Evolutionary conservation across 495 filamentous ascomycete genomes (phyloP), one percentile per base, ranked within the genome.

Genomic region (Xylaria longipes): DNA sequence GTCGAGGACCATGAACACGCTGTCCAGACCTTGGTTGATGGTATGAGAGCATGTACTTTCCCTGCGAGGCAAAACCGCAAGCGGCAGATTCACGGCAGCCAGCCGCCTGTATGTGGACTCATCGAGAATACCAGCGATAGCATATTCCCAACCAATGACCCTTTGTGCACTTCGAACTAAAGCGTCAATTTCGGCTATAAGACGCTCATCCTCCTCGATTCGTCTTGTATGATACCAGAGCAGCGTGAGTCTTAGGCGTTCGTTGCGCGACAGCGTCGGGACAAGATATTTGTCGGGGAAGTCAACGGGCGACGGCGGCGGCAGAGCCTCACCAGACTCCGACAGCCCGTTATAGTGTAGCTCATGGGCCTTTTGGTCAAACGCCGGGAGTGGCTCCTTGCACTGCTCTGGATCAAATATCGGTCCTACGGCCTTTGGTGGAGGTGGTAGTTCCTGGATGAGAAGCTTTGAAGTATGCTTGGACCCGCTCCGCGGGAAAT

Each of bases 41-140:
- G 71, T 73, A 54, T 73, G 71, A 8, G 71, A 67, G 48, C 71
- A 73, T 11, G 63, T 67, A 50, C 65, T 70, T 56, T 73, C 71
- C 50, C 71, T 41, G 66, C 71, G 71, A 43, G 71, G 71, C 48
- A 70, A 54, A 5, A 73, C 45, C 20, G 71, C 71, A 20, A 73
- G 65, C 0, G 71, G 66, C 33, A 70, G 25, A 20, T 62, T 62
- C 8, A 73, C 65, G 15, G 71, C 43, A n/a, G 71, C 71, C n/a
- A 73, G 57, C 17, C 71, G 66, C 22, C 67, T 56, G 45, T 70
- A 73, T 6, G 61, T 50, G 43, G 67, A 48, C n/a, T 69, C 65
- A 43, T 73, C 54, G 20, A 70, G 57, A 66, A 73, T 63, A 37
- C 71, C 71, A 20, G 68, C 63, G 9, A 73, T 61, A 5, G 68